Conservation (phyloP, 2,329 filamentous ascomycete species). For the Aspergillus viridinutans region DNA sequence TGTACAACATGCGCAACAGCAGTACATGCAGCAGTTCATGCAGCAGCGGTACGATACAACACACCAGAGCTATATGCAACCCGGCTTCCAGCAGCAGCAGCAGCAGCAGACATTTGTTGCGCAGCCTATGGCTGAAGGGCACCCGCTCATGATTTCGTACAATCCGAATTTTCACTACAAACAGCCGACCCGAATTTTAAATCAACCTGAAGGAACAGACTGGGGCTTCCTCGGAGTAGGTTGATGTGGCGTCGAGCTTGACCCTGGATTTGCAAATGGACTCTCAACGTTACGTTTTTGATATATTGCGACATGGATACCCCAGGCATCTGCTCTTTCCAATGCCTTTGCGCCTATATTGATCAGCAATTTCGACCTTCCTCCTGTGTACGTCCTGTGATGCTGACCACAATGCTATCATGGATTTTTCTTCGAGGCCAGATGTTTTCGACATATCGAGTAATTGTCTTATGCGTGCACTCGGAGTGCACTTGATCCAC, state of each 20-base stretch:
- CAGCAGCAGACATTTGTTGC: conserved; percentile 24
- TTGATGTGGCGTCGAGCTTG: conserved; percentile 12
- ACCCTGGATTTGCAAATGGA: not conserved
- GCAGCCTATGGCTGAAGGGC: conserved; percentile 26
- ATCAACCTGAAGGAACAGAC: conserved; percentile 38
- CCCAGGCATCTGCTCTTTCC: not conserved
- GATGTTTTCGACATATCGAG: not conserved
- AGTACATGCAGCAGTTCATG: conserved; percentile 32
- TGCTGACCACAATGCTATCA: not conserved
- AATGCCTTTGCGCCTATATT: not conserved
- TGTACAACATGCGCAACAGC: conserved; percentile 27
- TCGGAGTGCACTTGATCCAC: not conserved
- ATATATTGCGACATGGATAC: not conserved
- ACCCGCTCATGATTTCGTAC: conserved; percentile 32
- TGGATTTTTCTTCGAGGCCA: not conserved
- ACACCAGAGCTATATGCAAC: not conserved
- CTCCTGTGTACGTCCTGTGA: not conserved
- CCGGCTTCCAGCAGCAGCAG: conserved; percentile 22
- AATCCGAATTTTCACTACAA: conserved; percentile 32
- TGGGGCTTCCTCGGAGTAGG: conserved; percentile 38
- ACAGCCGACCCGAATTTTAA: conserved; percentile 29
- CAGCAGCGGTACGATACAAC: conserved; percentile 23
- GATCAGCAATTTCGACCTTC: not conserved
- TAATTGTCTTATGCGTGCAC: not conserved
- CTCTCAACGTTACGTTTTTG: not conserved